phyloP scores from a whole-genome alignment of 331 rosid species.

The Dryas integrifolia region DNA sequence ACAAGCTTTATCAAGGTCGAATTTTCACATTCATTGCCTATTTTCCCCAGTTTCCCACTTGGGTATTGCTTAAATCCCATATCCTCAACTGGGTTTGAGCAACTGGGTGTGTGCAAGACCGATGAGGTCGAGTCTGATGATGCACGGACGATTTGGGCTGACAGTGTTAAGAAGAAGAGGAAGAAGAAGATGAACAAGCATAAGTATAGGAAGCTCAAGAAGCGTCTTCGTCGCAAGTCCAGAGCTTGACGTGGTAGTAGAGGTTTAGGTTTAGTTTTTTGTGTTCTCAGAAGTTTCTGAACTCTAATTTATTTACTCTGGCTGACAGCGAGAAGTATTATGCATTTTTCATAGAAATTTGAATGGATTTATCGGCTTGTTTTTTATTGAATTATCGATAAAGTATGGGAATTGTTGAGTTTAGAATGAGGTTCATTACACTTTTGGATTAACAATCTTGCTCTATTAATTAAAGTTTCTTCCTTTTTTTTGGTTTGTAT shows the following conservation, averaged over 20 bases:
- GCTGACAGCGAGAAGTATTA: not conserved
- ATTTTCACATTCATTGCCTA: slow-evolving; percentile 9
- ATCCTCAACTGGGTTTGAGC: slow-evolving; percentile 21
- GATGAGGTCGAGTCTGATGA: slow-evolving; percentile 27
- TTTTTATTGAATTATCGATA: slow-evolving; percentile 4
- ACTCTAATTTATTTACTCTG: not conserved
- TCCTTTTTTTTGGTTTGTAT: not conserved
- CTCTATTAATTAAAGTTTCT: not conserved
- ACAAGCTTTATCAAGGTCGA: slow-evolving; percentile 3
- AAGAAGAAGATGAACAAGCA: slow-evolving; percentile 63
- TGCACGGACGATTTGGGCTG: slow-evolving; percentile 42
- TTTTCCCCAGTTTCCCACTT: slow-evolving; percentile 39
- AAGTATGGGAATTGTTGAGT: slow-evolving; percentile 5
- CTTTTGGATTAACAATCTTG: slow-evolving; percentile 7
- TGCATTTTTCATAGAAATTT: slow-evolving; percentile 11
- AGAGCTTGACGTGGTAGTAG: slow-evolving; percentile 21
- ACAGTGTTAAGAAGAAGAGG: slow-evolving; percentile 61
- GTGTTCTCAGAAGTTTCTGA: not conserved
- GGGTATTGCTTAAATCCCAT: slow-evolving; percentile 35
- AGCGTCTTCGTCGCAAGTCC: slow-evolving; percentile 53
- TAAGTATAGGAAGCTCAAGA: slow-evolving; percentile 51
- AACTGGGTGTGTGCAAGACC: slow-evolving; percentile 13
- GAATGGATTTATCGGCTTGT: slow-evolving; percentile 16
- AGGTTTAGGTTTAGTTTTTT: slow-evolving; percentile 1
- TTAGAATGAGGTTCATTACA: slow-evolving; percentile 13